Evolutionary conservation across 108 stramenopile species (phyloP), one percentile per base, ranked within the genome.

Genomic region (Pseudonitzschia multiseries): DNA sequence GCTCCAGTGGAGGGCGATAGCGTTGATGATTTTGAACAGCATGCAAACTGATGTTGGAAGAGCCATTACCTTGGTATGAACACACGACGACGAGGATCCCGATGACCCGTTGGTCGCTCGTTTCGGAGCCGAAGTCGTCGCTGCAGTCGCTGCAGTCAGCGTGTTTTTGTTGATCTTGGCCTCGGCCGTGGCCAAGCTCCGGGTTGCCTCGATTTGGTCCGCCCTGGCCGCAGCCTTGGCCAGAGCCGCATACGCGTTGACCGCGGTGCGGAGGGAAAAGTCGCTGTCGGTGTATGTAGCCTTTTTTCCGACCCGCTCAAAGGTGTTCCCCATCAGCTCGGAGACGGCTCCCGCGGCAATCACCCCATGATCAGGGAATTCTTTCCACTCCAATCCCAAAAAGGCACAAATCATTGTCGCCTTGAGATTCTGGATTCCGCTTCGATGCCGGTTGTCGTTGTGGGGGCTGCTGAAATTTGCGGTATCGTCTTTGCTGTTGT

Each of bases 361-460:
- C 6, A 74, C 68, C 15, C 79, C 79, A 70, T 74, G 69, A 42
- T 74, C 57, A 5, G 79, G 73, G 36, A 70, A 79, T 46, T 28
- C 63, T 15, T 65, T 54, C 79, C 79, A 79, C 1, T 72, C 72
- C 12, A 70, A 50, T 9, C 61, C 69, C 40, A 79, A 48, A 43
- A 79, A 74, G 21, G 79, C 72, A 57, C 79, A 79, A 14, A 79
- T 74, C 79, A 79, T 79, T 0, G 79, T 79, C 0, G 79, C 79
- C 43, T 79, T 79, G 27, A 79, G 42, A 1, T 72, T 72, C 41
- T 79, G 79, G 33, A 79, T 68, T 13, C 77, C 77, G 31, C 24
- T 44, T 33, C 69, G 66, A 33, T 59, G 26, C 15, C 6, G 21
- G 27, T 59, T 59, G 29, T 26, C 26, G 14, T 0, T 36, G 36